Percentiles rank a stretch among this genome's conserved stretches.
phyloP scores from a whole-genome alignment of 805 yeast genomes.

The Lachancea mirantina region DNA sequence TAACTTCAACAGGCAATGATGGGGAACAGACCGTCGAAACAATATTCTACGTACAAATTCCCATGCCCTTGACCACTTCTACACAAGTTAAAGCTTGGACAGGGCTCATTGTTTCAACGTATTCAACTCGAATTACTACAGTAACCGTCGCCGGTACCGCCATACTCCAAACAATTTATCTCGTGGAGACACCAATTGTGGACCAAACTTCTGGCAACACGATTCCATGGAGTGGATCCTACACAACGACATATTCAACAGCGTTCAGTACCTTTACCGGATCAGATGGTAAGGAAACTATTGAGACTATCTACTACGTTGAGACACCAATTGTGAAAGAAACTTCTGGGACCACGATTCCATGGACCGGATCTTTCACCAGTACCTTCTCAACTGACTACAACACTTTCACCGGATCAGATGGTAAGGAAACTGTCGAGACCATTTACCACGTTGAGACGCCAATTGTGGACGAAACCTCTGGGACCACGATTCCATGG shows the following conservation, averaged over 20 bases:
- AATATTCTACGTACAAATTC: neutral
- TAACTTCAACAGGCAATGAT: neutral
- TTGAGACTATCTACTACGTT: constrained; percentile 3
- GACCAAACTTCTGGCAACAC: neutral
- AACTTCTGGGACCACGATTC: neutral
- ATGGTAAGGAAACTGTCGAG: constrained; percentile 8
- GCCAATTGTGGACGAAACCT: constrained; percentile 5
- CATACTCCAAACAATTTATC: constrained; percentile 3
- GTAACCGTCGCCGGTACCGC: neutral
- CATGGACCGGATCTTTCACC: constrained; percentile 1
- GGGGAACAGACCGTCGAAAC: neutral
- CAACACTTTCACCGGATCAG: constrained; percentile 8
- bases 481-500: neutral
- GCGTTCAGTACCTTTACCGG: constrained; percentile 1
- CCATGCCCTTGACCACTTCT: neutral
- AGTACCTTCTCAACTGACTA: constrained; percentile 7
- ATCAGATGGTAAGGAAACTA: constrained; percentile 2
- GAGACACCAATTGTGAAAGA: constrained; percentile 5
- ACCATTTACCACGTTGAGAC: constrained; percentile 12
- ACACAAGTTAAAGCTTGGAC: neutral
- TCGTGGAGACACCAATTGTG: constrained; percentile 9
- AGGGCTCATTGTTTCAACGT: neutral
- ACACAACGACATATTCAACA: constrained; percentile 8
- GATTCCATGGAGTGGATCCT: constrained; percentile 9
- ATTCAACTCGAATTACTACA: constrained; percentile 2